A percentile compares a stretch with the other conserved stretches of the same genome.
phyloP scores from a whole-genome alignment of 2,329 filamentous ascomycete species.

The Pestalotiopsis sp. region DNA sequence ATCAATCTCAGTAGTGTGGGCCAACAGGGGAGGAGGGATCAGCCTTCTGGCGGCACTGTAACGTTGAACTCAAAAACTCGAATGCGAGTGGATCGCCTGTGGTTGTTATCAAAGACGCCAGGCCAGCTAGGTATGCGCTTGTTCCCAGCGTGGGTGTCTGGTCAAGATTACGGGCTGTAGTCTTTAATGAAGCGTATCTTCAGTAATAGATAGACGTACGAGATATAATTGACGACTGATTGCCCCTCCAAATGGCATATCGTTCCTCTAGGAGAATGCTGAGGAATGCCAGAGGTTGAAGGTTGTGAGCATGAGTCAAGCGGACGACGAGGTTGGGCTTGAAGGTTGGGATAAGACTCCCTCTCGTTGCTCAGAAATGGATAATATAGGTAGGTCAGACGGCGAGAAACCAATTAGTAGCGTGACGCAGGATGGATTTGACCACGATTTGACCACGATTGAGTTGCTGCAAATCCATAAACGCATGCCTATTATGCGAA shows the following conservation, averaged over 20 bases:
- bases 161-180: not conserved
- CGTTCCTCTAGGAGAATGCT: too few species aligned
- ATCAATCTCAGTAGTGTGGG: not conserved
- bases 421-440: not conserved
- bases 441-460: not conserved
- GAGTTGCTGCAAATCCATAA: not conserved
- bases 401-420: not conserved
- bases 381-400: not conserved
- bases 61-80: slow-evolving; percentile 13
- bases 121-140: slow-evolving; percentile 1
- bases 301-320: not conserved
- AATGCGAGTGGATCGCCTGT: slow-evolving; percentile 6
- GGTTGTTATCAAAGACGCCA: not conserved
- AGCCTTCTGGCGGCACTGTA: slow-evolving; percentile 13
- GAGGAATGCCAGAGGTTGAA: not conserved
- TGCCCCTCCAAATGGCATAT: too few species aligned
- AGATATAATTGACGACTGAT: not conserved
- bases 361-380: not conserved
- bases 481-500: not conserved
- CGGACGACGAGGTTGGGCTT: not conserved
- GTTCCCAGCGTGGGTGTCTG: slow-evolving; percentile 1
- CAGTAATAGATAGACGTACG: not conserved
- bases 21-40: slow-evolving; percentile 1
- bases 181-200: not conserved
- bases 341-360: not conserved